phyloP scores from a whole-genome alignment of 1,139 yeast genomes.

The Blastobotrys apis region DNA sequence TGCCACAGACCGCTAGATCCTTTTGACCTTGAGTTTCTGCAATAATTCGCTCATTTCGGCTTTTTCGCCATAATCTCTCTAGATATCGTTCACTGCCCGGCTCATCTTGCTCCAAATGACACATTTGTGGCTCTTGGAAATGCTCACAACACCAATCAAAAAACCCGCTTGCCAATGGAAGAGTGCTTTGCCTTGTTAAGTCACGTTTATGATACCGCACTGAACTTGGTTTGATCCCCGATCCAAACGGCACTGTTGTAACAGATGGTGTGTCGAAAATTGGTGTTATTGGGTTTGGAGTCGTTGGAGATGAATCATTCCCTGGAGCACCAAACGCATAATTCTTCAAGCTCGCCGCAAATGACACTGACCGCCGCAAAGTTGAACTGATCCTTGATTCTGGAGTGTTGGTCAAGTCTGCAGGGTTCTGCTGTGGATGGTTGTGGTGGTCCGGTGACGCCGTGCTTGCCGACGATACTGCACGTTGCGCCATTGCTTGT shows the following conservation, averaged over 20 bases:
- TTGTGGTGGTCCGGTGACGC: background rate
- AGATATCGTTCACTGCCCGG: constrained; percentile 89
- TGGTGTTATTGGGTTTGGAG: constrained; percentile 7
- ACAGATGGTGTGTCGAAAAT: constrained; percentile 20
- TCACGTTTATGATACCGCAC: constrained; percentile 28
- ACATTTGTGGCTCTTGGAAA: constrained; percentile 95
- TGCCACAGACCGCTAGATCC: constrained; percentile 74
- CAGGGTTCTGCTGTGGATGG: background rate
- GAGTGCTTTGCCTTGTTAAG: constrained; percentile 19
- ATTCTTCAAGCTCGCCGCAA: constrained; percentile 35
- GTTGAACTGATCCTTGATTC: constrained; percentile 26
- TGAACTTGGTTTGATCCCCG: constrained; percentile 31
- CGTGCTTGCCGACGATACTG: constrained; percentile 1
- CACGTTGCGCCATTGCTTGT: background rate
- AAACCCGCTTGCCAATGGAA: constrained; percentile 68
- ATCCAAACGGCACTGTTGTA: constrained; percentile 30
- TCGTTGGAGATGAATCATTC: background rate
- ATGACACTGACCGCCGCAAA: constrained; percentile 36
- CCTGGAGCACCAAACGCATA: constrained; percentile 31
- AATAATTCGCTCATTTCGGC: constrained; percentile 80
- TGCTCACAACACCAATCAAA: constrained; percentile 87
- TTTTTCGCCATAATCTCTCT: constrained; percentile 81
- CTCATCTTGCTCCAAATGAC: constrained; percentile 79
- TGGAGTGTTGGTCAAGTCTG: no score
- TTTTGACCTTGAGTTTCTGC: constrained; percentile 89